Evolutionary conservation across 352 stramenopile genomes (phyloP).

Genomic region (Pythium brachiatum): DNA sequence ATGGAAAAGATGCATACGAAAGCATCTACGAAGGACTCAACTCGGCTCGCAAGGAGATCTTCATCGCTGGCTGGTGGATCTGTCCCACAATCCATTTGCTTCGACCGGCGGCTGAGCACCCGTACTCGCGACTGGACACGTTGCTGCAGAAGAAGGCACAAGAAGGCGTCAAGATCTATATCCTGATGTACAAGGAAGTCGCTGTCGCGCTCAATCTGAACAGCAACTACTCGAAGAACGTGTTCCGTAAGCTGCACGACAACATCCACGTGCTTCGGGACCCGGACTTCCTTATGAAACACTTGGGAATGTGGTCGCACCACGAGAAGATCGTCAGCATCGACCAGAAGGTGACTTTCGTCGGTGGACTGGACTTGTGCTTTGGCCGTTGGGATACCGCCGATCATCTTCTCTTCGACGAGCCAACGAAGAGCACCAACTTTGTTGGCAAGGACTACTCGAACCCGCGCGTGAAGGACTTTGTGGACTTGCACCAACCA

Average conservation of each 20-base stretch:
- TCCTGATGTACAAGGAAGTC: constrained; percentile 92
- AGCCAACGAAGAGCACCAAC: constrained; percentile 41
- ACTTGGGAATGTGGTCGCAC: constrained; percentile 87
- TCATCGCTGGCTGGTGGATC: constrained; percentile 91
- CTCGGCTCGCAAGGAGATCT: constrained; percentile 81
- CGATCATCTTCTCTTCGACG: constrained; percentile 67
- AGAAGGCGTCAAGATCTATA: constrained; percentile 86
- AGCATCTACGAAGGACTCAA: constrained; percentile 70
- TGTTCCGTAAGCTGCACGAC: constrained; percentile 57
- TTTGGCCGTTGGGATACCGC: constrained; percentile 87
- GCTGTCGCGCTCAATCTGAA: constrained; percentile 80
- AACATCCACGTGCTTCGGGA: constrained; percentile 89
- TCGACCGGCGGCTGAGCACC: constrained; percentile 54
- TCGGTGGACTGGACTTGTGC: constrained; percentile 88
- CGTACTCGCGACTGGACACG: constrained; percentile 64
- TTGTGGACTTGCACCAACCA: constrained; percentile 70
- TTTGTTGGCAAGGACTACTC: constrained; percentile 86
- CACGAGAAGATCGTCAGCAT: constrained; percentile 93
- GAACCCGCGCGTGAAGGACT: constrained; percentile 84
- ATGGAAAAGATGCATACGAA: constrained; percentile 71
- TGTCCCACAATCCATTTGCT: constrained; percentile 81
- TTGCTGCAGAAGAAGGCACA: constrained; percentile 68
- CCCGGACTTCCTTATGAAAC: constrained; percentile 86
- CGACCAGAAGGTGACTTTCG: constrained; percentile 87
- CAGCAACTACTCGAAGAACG: constrained; percentile 77